Conservation (phyloP, 208 protist species). For the Trichomonas tenax region DNA sequence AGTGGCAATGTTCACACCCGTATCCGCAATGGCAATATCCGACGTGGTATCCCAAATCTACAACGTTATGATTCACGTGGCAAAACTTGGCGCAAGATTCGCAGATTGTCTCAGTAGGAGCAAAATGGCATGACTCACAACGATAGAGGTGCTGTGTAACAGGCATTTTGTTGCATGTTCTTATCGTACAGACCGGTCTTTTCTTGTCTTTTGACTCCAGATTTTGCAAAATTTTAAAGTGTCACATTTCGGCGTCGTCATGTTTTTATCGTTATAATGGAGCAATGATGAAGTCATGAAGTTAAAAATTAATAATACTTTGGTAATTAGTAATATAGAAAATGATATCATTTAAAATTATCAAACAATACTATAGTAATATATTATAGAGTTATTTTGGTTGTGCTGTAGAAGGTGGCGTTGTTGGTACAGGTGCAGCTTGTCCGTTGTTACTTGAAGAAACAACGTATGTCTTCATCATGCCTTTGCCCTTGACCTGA, state of each 20-base stretch:
- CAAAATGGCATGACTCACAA: background rate
- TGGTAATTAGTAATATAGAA: too few species aligned
- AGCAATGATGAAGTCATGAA: too few species aligned
- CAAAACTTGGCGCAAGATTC: background rate
- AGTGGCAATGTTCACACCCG: background rate
- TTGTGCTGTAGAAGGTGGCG: too few species aligned
- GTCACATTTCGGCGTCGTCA: too few species aligned
- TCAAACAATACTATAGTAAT: too few species aligned
- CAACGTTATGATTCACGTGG: background rate
- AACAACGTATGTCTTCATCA: background rate
- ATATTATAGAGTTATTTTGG: too few species aligned
- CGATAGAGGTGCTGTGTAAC: background rate
- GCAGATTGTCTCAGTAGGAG: background rate
- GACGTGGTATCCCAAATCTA: background rate
- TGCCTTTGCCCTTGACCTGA: background rate
- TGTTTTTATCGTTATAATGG: too few species aligned
- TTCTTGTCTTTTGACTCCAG: too few species aligned
- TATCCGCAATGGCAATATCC: background rate
- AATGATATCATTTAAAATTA: too few species aligned
- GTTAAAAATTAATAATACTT: too few species aligned
- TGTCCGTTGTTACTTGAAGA: background rate
- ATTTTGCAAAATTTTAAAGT: too few species aligned
- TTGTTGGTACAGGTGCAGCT: background rate
- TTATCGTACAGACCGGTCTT: background rate
- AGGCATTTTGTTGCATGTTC: background rate